Percentiles rank a stretch among this genome's conserved stretches.
phyloP scores from a whole-genome alignment of 148 eudicot genomes.

The Tetragonia tetragonoides region DNA sequence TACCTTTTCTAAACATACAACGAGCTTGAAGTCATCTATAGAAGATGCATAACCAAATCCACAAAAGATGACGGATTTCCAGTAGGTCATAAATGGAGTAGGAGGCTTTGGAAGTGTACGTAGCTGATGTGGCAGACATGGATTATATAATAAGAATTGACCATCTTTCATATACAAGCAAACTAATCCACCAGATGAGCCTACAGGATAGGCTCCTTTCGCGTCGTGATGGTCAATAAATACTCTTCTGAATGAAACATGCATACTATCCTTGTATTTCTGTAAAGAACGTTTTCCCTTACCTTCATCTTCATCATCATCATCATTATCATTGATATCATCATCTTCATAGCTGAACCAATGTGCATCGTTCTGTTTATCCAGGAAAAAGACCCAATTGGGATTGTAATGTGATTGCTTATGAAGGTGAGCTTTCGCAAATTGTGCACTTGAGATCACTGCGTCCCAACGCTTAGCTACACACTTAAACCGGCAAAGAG shows the following conservation, averaged over 20 bases:
- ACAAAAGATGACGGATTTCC: neutral
- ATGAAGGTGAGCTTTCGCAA: neutral
- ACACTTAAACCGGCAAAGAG: neutral
- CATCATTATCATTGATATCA: too few relatives aligned
- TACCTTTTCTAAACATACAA: neutral
- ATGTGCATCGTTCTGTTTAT: neutral
- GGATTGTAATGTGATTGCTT: neutral
- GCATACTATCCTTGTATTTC: too few relatives aligned
- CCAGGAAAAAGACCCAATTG: neutral
- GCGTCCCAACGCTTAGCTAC: neutral
- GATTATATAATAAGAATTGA: neutral
- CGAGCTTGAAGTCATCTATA: neutral
- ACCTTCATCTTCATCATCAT: neutral
- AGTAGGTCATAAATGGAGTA: neutral
- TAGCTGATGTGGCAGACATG: neutral
- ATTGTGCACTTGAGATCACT: neutral
- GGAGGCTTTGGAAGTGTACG: neutral
- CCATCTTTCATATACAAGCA: neutral
- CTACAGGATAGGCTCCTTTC: neutral
- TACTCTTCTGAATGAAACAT: neutral
- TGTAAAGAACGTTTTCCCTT: too few relatives aligned
- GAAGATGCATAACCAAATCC: constrained; percentile 7
- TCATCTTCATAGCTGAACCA: neutral
- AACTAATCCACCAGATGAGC: neutral
- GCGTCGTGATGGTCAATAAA: neutral